Evolutionary conservation across 352 stramenopile species (phyloP).

Genomic region (Phytophthora constricta): DNA sequence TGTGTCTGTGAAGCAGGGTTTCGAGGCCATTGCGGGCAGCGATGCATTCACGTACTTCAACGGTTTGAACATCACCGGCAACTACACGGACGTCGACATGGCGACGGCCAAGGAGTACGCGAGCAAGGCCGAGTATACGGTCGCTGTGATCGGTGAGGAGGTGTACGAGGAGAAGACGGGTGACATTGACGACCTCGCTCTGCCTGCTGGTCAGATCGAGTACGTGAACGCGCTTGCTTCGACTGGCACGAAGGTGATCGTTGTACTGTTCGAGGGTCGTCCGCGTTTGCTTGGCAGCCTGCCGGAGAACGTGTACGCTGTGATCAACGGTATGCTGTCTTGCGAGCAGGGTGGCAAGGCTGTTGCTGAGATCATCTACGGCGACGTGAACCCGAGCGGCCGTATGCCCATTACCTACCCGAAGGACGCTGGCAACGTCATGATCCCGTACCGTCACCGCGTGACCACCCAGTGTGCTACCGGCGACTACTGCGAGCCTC

Average conservation of each 20-base stretch:
- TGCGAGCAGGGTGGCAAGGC: slow-evolving; percentile 73
- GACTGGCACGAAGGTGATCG: slow-evolving; percentile 69
- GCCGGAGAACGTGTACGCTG: slow-evolving; percentile 54
- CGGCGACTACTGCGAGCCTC: too few species aligned
- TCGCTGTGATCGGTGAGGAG: slow-evolving; percentile 40
- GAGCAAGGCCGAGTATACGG: slow-evolving; percentile 37
- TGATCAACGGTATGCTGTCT: slow-evolving; percentile 75
- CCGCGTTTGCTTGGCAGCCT: slow-evolving; percentile 68
- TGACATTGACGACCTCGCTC: slow-evolving; percentile 68
- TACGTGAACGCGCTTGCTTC: slow-evolving; percentile 71
- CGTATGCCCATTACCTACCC: too few species aligned
- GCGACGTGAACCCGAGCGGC: too few species aligned
- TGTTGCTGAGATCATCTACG: slow-evolving; percentile 75
- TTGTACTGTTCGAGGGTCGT: slow-evolving; percentile 76
- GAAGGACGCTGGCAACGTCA: too few species aligned
- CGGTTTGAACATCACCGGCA: slow-evolving; percentile 49
- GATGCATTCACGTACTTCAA: slow-evolving; percentile 55
- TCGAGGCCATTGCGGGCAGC: slow-evolving; percentile 33
- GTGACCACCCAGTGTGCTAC: too few species aligned
- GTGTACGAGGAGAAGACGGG: slow-evolving; percentile 68
- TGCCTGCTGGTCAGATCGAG: slow-evolving; percentile 49
- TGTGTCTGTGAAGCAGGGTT: slow-evolving; percentile 51
- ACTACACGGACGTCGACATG: slow-evolving; percentile 40
- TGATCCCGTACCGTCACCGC: too few species aligned
- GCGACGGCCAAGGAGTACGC: slow-evolving; percentile 25